Base-by-base conservation (phyloP, 2,329 filamentous ascomycete genomes). In the Fonsecaea nubica region DNA sequence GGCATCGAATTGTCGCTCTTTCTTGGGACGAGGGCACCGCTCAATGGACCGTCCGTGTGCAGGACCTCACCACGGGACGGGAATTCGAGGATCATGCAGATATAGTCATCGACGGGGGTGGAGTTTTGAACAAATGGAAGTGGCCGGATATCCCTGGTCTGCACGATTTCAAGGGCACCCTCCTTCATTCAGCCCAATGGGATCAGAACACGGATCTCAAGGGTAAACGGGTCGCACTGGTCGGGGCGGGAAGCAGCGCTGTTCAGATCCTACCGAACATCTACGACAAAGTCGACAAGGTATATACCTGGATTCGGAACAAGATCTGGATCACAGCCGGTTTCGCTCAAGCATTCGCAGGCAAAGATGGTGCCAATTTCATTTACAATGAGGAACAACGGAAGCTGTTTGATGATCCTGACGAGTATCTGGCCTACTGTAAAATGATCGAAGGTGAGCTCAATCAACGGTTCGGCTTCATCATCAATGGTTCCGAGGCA, bases 221-320 rank as follows among this genome's bases (percentile, higher is more conserved):
- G 2, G 68, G 60, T 21, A 75, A 75, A 50, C 40, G 36, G 30
- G 68, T 76, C 9, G 74, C 69, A 4, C 55, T 76, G 5, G 72
- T 76, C 52, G 71, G 74, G 1, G 72, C 72, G 42, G 74, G 69
- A 12, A 67, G 70, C 2, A 71, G 67, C 12, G 73, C 63, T 0
- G 71, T 73, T 18, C 73, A 75, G 40, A 68, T 74, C 38, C 72
- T 80, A 8, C 78, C 79, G 0, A 77, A 75, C 0, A 77, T 81
- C 55, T 77, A 81, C 55, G 75, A 77, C 9, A 71, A 78, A 15
- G 79, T 77, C 66, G 70, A 58, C 12, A 70, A 71, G 48, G 33
- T 76, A 0, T 72, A 73, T 12, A 77, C 74, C 21, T 77, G 72
- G 62, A 70, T 77, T 36, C 75, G 76, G 2, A 69, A 57, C 15